Base-by-base conservation (phyloP, 306 rosid species). In the Sphenostylis stenocarpa region DNA sequence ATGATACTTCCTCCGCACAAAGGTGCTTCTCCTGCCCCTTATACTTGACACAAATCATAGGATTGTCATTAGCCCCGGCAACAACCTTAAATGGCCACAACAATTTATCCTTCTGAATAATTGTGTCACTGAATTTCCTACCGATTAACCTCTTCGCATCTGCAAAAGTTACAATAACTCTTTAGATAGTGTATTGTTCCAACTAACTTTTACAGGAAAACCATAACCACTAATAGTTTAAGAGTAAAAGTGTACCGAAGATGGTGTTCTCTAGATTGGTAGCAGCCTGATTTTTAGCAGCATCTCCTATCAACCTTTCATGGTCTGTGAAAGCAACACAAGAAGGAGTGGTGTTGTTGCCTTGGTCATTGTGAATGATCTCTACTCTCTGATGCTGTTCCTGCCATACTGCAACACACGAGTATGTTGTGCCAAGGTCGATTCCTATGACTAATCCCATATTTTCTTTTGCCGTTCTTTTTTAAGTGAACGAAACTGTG, bases 11-110 rank as follows among this genome's bases (percentile, higher is more conserved):
- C 58, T 86, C 89, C 0, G 90, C 86, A 4, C 73, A 23, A 12
- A 89, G 52, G 16, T 76, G 85, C 43, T 72, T 89, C 49, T 86
- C 86, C 34, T 83, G 78, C 2, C 81, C 92, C 83, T 77, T 88
- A 76, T 84, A 71, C 44, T 28, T 53, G 5, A 88, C 80, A 1
- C 63, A 65, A 12, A 88, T 74, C 80, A 80, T 80, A 3, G 93
- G 93, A 16, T 88, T 80, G 69, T 86, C 90, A 1, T 81, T 66
- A 62, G 0, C 1, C 43, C 21, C 81, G 0, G 69, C 16, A 67
- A 43, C 5, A 1, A 77, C 81, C 17, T 77, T 84, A 60, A 85
- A 88, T 3, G 90, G 84, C 91, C 91, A 88, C 28, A 55, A 80
- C 68, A 24, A 70, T 0, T 77, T 76, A 39, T 89, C 88, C 0